These are phyloP conservation scores for Fusarium tricinctum DNA, from an alignment of 2,329 filamentous ascomycete genomes.

Conservation along the genomic window DNA sequence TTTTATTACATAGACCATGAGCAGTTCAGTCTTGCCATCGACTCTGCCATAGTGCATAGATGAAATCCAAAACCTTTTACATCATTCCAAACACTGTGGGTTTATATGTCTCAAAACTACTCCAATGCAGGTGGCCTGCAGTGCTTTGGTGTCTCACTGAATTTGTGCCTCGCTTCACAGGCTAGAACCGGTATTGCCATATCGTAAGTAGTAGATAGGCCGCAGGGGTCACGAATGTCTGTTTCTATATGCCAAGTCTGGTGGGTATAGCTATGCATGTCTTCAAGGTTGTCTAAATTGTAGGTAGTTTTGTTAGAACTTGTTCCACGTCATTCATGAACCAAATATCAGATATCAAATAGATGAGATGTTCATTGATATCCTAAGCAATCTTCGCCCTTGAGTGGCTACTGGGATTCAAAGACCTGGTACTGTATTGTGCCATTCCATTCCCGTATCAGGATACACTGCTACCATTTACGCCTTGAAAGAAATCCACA, in stretches of 20 bases:
- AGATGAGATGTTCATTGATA: slow-evolving; percentile 22
- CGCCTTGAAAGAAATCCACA: slow-evolving; percentile 16
- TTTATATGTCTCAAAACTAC: no score
- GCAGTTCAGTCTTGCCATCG: slow-evolving; percentile 12
- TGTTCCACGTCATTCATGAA: not conserved
- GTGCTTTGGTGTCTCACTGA: no score
- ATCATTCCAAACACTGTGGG: no score
- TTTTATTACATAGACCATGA: slow-evolving; percentile 28
- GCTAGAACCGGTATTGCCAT: no score
- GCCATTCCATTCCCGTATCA: slow-evolving; percentile 10
- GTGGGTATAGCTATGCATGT: no score
- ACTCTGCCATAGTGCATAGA: slow-evolving; percentile 20
- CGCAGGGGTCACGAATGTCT: no score
- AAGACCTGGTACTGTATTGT: not conserved
- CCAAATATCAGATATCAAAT: not conserved
- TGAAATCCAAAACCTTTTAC: slow-evolving; percentile 4
- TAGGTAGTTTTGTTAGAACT: not conserved
- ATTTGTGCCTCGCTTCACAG: no score
- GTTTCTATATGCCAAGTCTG: no score
- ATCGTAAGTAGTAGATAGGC: no score
- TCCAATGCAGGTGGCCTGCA: no score
- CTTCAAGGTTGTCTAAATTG: no score
- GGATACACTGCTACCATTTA: slow-evolving; percentile 18
- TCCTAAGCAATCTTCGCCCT: slow-evolving; percentile 29
- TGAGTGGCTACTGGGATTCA: slow-evolving; percentile 12